Percentiles rank a stretch among this genome's conserved stretches.
phyloP scores from a whole-genome alignment of 257 asterid genomes.

The Nyctanthes arbortristis region DNA sequence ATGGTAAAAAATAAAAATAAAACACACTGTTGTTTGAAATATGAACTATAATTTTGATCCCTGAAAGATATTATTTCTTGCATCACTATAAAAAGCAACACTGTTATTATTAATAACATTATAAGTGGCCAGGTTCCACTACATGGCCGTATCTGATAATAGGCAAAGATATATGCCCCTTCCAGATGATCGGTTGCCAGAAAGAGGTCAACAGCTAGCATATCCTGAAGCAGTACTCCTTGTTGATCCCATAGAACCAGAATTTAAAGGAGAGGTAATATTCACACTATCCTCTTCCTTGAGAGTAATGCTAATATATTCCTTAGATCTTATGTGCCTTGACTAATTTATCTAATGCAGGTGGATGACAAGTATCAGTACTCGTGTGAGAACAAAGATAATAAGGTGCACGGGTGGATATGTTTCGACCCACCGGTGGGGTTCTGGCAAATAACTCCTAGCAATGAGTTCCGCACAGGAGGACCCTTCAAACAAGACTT shows the following conservation, averaged over 20 bases:
- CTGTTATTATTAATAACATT: slow-evolving; percentile 7
- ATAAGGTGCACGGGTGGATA: slow-evolving; percentile 81
- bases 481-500: slow-evolving; percentile 82
- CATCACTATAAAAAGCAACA: slow-evolving; percentile 1
- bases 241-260: slow-evolving; percentile 63
- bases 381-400: slow-evolving; percentile 64
- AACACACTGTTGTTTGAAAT: not conserved
- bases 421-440: slow-evolving; percentile 73
- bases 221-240: slow-evolving; percentile 88
- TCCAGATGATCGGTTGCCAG: slow-evolving; percentile 75
- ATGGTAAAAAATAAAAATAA: slow-evolving; percentile 36
- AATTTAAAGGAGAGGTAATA: slow-evolving; percentile 73
- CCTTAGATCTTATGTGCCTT: not conserved
- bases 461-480: slow-evolving; percentile 73
- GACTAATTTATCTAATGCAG: slow-evolving; percentile 34
- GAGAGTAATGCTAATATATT: slow-evolving; percentile 14
- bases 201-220: slow-evolving; percentile 62
- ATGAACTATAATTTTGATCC: slow-evolving; percentile 5
- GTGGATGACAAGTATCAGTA: slow-evolving; percentile 87
- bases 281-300: slow-evolving; percentile 12
- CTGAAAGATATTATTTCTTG: not conserved
- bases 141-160: slow-evolving; percentile 75
- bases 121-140: slow-evolving; percentile 55
- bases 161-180: slow-evolving; percentile 79
- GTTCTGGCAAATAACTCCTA: slow-evolving; percentile 79